A percentile compares a stretch with the other conserved stretches of the same genome.
phyloP scores from a whole-genome alignment of 2,329 filamentous ascomycete species.

The Alternaria sp. region DNA sequence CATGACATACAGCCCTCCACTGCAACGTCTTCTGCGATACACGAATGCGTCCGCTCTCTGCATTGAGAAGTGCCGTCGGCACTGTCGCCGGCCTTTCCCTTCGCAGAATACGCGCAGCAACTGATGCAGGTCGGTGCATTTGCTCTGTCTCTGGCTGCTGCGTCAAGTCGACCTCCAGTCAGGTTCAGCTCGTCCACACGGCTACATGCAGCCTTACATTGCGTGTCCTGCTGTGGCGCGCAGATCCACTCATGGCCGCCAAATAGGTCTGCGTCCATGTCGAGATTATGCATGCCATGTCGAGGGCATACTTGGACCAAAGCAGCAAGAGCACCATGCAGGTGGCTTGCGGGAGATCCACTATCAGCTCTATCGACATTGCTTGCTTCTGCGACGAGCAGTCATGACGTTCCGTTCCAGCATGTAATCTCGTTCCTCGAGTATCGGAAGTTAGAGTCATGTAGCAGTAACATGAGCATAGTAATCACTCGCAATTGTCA shows the following conservation, averaged over 20 bases:
- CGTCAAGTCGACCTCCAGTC: constrained; percentile 30
- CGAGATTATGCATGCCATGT: constrained; percentile 23
- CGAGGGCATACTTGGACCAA: constrained; percentile 20
- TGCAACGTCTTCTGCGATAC: constrained; percentile 8
- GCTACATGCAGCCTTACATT: constrained; percentile 43
- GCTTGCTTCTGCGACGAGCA: constrained; percentile 26
- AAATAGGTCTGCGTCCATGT: constrained; percentile 13
- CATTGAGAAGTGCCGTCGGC: constrained; percentile 7
- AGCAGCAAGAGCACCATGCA: constrained; percentile 20
- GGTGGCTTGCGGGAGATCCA: constrained; percentile 30
- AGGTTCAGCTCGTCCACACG: constrained; percentile 33
- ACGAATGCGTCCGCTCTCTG: constrained; percentile 10
- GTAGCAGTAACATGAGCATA: constrained; percentile 13
- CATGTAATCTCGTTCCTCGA: constrained; percentile 35
- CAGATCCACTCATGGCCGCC: constrained; percentile 15
- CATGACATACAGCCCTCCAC: constrained; percentile 17
- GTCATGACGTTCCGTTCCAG: constrained; percentile 13
- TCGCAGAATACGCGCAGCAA: constrained; percentile 30
- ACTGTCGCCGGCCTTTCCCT: constrained; percentile 15
- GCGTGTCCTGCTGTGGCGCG: constrained; percentile 29
- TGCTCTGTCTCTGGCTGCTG: constrained; percentile 23
- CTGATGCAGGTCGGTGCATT: constrained; percentile 25
- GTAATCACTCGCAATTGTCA: constrained; percentile 15
- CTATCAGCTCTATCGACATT: constrained; percentile 16
- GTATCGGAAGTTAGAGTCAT: constrained; percentile 13